Conservation (phyloP, 2,329 filamentous ascomycete species). For the Diaporthe citri region DNA sequence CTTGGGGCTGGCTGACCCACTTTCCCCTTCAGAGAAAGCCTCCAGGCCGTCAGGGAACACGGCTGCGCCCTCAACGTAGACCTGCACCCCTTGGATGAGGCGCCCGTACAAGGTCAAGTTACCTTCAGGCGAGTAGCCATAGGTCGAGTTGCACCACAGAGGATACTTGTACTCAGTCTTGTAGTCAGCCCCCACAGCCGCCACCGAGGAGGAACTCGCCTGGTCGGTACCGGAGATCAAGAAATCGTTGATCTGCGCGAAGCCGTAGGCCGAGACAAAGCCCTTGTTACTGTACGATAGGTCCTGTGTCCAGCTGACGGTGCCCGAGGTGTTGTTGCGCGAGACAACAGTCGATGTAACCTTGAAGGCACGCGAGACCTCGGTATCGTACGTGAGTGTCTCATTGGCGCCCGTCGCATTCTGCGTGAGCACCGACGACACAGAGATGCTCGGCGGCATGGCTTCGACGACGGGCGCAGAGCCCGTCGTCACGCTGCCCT, state of each 20-base stretch:
- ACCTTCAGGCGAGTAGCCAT: slow-evolving; percentile 55
- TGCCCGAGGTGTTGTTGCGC: slow-evolving; percentile 51
- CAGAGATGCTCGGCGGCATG: slow-evolving; percentile 58
- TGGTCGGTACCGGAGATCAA: slow-evolving; percentile 48
- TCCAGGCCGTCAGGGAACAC: slow-evolving; percentile 72
- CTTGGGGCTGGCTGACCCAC: slow-evolving; percentile 34
- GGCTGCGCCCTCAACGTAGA: slow-evolving; percentile 53
- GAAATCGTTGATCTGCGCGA: slow-evolving; percentile 58
- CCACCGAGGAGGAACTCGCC: slow-evolving; percentile 31
- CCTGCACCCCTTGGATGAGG: slow-evolving; percentile 56
- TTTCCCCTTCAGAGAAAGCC: slow-evolving; percentile 58
- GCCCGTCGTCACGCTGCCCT: slow-evolving; percentile 65
- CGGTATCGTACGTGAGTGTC: slow-evolving; percentile 70
- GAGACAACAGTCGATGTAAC: slow-evolving; percentile 66
- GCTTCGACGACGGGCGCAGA: slow-evolving; percentile 48
- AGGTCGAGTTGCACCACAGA: slow-evolving; percentile 67
- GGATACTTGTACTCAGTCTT: slow-evolving; percentile 68
- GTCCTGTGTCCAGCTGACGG: slow-evolving; percentile 68
- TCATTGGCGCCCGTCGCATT: slow-evolving; percentile 67
- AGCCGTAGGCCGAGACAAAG: slow-evolving; percentile 53
- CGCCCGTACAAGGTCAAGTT: slow-evolving; percentile 60
- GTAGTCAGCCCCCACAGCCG: slow-evolving; percentile 45
- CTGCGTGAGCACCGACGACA: slow-evolving; percentile 63
- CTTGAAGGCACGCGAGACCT: slow-evolving; percentile 66
- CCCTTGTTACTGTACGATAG: slow-evolving; percentile 68